Evolutionary conservation across 2,329 filamentous ascomycete genomes (phyloP), one percentile per base, ranked within the genome.

Genomic region (Fusarium irregulare): DNA sequence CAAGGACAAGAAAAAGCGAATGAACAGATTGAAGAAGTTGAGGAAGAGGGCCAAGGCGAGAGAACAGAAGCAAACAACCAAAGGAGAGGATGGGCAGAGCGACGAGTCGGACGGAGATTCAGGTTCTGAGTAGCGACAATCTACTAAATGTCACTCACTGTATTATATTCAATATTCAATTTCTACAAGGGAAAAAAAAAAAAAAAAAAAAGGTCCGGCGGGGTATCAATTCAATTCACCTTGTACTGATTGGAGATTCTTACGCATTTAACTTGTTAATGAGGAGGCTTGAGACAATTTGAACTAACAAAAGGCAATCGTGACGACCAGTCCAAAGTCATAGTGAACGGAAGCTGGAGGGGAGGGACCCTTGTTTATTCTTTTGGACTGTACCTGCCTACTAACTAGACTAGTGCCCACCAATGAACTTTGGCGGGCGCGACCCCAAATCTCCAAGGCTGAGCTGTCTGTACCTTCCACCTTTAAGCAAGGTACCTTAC

Each of bases 21-120:
- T 88, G 68, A 91, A 91, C 71, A 79, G 86, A 60, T 77, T 85
- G 71, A 89, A 87, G 81, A 89, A 90, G 80, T 71, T 89, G 64
- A 86, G 87, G 77, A 82, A 84, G 73, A 83, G 84, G 73, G 82
- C 84, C 45, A 90, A 90, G 78, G 86, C 84, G 67, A 87, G 83
- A 75, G 85, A 85, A 72, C 82, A 82, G 78, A 89, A 88, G 72
- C 70, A 78, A 74, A 75, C 42, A 61, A 54, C 28, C 6, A 72
- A 68, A 21, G 69, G 53, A 20, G 74, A 72, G 37, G 77, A 58
- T 6, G 68, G 41, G 23, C 32, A 53, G 18, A 53, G 34, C 28
- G 73, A 72, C n/a, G 66, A 66, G 21, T 70, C 64, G 28, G 63
- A 59, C 34, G 47, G 30, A 27, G 65, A 68, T 30, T 73, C 68